Evolutionary conservation across 139 green algal genomes (phyloP), one percentile per base, ranked within the genome.

Genomic region (Pleodorina starrii): DNA sequence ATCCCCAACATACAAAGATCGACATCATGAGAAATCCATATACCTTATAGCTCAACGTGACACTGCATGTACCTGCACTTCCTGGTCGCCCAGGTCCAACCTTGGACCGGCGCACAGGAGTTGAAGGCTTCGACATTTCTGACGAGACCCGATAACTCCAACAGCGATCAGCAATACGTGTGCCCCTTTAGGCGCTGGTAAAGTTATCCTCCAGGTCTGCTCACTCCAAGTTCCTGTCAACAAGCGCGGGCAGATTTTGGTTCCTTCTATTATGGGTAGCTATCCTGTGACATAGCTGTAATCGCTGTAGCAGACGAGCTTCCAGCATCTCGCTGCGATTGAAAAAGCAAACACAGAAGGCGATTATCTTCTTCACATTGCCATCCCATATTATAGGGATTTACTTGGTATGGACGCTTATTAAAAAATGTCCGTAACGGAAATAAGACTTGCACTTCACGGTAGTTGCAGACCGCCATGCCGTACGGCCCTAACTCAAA

Each of bases 51-150:
- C 29, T 66, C 54, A 66, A 25, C 54, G 16, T 17, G 32, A 50
- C 32, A 23, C 7, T 16, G 4, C 16, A 57, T 44, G 21, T 46
- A 75, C 79, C 79, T n/a, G 38, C 79, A 25, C 79, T 75, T 38
- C 79, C 59, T 2, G 77, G 77, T 57, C 50, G 36, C 1, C 78
- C 50, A n/a, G 51, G 50, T 38, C 79, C 57, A 46, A 75, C 79
- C 40, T 86, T 86, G 7, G 79, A 86, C 14, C 79, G 79, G 7
- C 79, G 59, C 38, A 86, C 79, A 19, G 79, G 79, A 36, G 79
- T 86, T 25, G 57, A 76, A 23, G 79, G 79, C 57, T 86, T 86
- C 40, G 79, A 86, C 79, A 86, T 86, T 59, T 29, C 21, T n/a
- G 29, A 40, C 63, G n/a, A 7, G 16, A 1, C 29, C 5, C 29